These are phyloP conservation scores for Fusarium papillatum DNA, from an alignment of 2,329 filamentous ascomycete species.

Conservation along the genomic window DNA sequence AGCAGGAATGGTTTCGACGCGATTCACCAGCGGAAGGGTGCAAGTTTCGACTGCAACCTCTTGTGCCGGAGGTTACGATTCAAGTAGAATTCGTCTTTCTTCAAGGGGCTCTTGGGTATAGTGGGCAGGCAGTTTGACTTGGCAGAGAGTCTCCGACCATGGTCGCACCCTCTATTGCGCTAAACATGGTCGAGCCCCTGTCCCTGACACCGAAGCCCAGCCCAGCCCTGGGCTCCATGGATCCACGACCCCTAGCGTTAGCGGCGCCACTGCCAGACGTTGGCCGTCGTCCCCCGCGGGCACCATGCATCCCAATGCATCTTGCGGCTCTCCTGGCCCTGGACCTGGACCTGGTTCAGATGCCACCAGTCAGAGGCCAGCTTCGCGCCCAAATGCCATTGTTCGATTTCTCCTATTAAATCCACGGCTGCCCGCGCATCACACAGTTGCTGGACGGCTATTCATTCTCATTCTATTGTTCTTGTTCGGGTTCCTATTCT, in stretches of 20 bases:
- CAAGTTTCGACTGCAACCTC: neutral
- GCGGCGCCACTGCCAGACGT: slow-evolving; percentile 26
- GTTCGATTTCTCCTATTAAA: slow-evolving; percentile 46
- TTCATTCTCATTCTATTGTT: slow-evolving; percentile 43
- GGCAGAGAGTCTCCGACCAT: slow-evolving; percentile 38
- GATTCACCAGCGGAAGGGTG: slow-evolving; percentile 18
- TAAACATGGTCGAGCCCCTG: slow-evolving; percentile 34
- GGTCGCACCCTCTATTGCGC: slow-evolving; percentile 36
- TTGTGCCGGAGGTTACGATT: slow-evolving; percentile 3
- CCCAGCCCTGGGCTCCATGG: slow-evolving; percentile 14
- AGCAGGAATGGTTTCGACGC: slow-evolving; percentile 35
- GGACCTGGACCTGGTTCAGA: slow-evolving; percentile 40
- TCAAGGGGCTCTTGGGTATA: slow-evolving; percentile 20
- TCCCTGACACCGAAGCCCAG: slow-evolving; percentile 35
- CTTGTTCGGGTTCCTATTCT: slow-evolving; percentile 40
- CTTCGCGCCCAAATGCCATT: slow-evolving; percentile 31
- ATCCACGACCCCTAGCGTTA: slow-evolving; percentile 34
- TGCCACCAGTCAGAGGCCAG: slow-evolving; percentile 38
- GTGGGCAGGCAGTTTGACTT: slow-evolving; percentile 41
- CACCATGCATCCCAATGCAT: slow-evolving; percentile 36
- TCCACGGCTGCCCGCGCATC: slow-evolving; percentile 34
- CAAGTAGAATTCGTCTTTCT: neutral
- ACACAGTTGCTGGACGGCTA: slow-evolving; percentile 37
- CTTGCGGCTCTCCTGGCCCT: slow-evolving; percentile 46
- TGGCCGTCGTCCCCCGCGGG: slow-evolving; percentile 30